A percentile compares a stretch with the other conserved stretches of the same genome.
These are phyloP conservation scores for Paspalum notatum DNA, from an alignment of 176 grass and related monocot species.

Conservation along the genomic window DNA sequence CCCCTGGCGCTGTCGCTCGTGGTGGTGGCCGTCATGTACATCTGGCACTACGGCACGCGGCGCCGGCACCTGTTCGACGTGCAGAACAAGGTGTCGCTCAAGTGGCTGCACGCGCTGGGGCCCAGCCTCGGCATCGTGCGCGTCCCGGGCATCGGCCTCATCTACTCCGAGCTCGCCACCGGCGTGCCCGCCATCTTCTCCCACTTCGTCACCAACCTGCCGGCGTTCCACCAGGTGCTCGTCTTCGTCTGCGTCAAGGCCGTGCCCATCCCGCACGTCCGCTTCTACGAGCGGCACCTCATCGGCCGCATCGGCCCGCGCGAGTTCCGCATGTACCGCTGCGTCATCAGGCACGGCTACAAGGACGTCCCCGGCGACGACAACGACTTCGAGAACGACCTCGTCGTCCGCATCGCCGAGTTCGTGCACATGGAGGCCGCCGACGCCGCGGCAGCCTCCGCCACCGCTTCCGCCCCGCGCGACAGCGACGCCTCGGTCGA, in stretches of 20 bases:
- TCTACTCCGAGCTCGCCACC: conserved; percentile 65
- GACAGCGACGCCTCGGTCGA: conserved; percentile 40
- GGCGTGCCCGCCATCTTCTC: conserved; percentile 71
- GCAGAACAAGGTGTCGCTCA: conserved; percentile 75
- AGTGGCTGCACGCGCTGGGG: conserved; percentile 65
- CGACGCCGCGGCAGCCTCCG: neutral
- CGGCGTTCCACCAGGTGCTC: conserved; percentile 73
- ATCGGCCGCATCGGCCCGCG: conserved; percentile 66
- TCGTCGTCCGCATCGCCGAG: conserved; percentile 69
- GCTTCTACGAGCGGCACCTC: conserved; percentile 56
- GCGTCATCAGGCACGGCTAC: conserved; percentile 71
- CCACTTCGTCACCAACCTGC: conserved; percentile 80
- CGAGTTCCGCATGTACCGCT: conserved; percentile 66
- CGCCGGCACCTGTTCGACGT: conserved; percentile 57
- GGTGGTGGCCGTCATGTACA: conserved; percentile 66
- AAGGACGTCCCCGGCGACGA: conserved; percentile 67
- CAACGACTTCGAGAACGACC: conserved; percentile 66
- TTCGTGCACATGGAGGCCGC: conserved; percentile 72
- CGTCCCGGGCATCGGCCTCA: conserved; percentile 70
- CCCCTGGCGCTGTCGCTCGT: conserved; percentile 59
- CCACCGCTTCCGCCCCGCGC: neutral
- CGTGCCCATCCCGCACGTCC: conserved; percentile 54
- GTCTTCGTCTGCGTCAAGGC: conserved; percentile 76
- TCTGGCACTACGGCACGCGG: conserved; percentile 73
- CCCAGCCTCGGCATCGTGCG: conserved; percentile 77